Evolutionary conservation across 2,329 filamentous ascomycete genomes (phyloP).

Genomic region (Verticillium zaregamsianum): DNA sequence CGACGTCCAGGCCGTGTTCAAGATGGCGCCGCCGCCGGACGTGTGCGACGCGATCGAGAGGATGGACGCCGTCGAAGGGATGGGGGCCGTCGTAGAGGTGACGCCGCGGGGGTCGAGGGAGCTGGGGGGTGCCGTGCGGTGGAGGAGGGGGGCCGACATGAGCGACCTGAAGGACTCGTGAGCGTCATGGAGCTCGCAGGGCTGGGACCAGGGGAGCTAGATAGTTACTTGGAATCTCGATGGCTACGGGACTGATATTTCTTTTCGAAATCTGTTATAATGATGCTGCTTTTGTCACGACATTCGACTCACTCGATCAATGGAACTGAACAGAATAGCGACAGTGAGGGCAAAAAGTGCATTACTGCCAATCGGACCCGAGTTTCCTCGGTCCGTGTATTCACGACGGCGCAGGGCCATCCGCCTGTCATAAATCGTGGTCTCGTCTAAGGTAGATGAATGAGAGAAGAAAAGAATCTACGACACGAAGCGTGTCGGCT

Average conservation of each 20-base stretch:
- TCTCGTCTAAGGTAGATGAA: neutral
- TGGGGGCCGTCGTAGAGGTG: neutral
- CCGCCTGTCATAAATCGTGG: neutral
- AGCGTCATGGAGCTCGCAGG: neutral
- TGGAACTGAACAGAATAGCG: neutral
- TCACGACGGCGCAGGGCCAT: neutral
- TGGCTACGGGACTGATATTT: too few species aligned
- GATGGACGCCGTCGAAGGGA: neutral
- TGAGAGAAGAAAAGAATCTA: neutral
- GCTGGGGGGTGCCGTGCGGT: neutral
- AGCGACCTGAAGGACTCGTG: neutral
- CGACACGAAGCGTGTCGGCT: neutral
- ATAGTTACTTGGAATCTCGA: too few species aligned
- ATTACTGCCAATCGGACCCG: neutral
- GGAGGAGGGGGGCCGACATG: neutral
- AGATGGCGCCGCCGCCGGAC: slow-evolving; percentile 62
- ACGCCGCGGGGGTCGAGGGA: neutral
- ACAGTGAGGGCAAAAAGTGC: neutral
- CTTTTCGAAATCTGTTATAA: too few species aligned
- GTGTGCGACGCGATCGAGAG: slow-evolving; percentile 48
- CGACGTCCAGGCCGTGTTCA: slow-evolving; percentile 69
- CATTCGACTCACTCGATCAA: too few species aligned
- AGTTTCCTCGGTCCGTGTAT: neutral
- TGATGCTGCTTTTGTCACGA: too few species aligned
- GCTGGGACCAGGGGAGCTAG: too few species aligned